A percentile compares a stretch with the other conserved stretches of the same genome.
phyloP scores from a whole-genome alignment of 1,284 basidiomycete species.

The Ustilago vetiveriae region DNA sequence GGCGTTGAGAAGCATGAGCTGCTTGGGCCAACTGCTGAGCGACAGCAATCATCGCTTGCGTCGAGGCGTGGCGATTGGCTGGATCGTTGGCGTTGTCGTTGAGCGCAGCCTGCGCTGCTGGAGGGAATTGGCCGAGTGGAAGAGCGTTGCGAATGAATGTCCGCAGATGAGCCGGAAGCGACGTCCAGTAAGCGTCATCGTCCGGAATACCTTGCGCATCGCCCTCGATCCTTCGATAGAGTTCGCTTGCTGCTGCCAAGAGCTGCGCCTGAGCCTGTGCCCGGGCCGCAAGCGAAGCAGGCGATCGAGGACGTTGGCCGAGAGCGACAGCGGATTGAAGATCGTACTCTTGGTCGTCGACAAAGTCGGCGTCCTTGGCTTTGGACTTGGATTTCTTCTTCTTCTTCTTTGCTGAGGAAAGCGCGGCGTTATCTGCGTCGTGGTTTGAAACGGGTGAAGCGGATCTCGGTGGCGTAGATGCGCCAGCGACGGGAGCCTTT shows the following conservation, averaged over 20 bases:
- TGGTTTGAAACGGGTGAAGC: conserved; percentile 33
- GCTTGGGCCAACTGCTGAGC: conserved; percentile 66
- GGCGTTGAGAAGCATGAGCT: conserved; percentile 63
- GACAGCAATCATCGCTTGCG: conserved; percentile 66
- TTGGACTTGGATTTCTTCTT: conserved; percentile 63
- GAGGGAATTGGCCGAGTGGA: conserved; percentile 67
- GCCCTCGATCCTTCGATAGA: conserved; percentile 65
- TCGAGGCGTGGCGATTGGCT: conserved; percentile 58
- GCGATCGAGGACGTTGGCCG: conserved; percentile 42
- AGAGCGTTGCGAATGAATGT: conserved; percentile 73
- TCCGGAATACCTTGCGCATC: conserved; percentile 66
- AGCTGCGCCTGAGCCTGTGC: conserved; percentile 65
- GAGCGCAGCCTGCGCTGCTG: conserved; percentile 46
- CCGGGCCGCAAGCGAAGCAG: conserved; percentile 49
- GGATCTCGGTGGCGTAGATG: conserved; percentile 38
- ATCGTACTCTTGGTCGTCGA: conserved; percentile 43
- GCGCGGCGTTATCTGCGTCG: conserved; percentile 29
- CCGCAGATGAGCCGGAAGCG: conserved; percentile 71
- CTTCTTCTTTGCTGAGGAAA: conserved; percentile 56
- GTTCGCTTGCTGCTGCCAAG: conserved; percentile 63
- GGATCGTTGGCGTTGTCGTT: conserved; percentile 54
- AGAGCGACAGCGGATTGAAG: conserved; percentile 38
- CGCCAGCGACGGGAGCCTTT: conserved; percentile 26
- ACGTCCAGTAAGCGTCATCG: conserved; percentile 74
- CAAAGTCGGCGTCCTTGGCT: conserved; percentile 43